These are phyloP conservation scores for Teunomyces pallodes DNA, from an alignment of 805 yeast species.

Conservation along the genomic window DNA sequence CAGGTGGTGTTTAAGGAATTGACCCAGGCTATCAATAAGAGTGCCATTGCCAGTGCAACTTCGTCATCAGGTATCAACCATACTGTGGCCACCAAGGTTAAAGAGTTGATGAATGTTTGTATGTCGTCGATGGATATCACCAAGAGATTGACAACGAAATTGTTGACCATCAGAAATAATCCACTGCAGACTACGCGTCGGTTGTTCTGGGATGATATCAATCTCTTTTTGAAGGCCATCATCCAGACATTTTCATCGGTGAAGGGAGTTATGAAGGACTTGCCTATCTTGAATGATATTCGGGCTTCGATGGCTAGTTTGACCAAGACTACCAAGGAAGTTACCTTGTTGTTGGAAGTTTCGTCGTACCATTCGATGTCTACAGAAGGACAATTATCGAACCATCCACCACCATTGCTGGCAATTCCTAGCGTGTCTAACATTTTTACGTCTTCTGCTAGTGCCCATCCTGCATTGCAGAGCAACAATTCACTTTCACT, in stretches of 20 bases:
- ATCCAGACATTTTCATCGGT: constrained; percentile 82
- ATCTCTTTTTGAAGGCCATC: constrained; percentile 75
- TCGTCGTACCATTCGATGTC: constrained; percentile 33
- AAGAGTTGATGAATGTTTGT: constrained; percentile 76
- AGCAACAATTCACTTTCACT: constrained; percentile 11
- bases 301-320: constrained; percentile 76
- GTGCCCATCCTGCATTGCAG: constrained; percentile 23
- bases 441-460: constrained; percentile 30
- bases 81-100: constrained; percentile 60
- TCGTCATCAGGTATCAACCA: constrained; percentile 24
- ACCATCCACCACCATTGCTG: constrained; percentile 22
- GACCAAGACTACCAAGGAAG: constrained; percentile 88
- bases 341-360: constrained; percentile 76
- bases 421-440: constrained; percentile 33
- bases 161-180: constrained; percentile 49
- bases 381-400: constrained; percentile 13
- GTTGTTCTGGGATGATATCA: constrained; percentile 82
- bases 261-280: constrained; percentile 75
- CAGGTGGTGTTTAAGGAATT: constrained; percentile 75
- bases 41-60: constrained; percentile 51
- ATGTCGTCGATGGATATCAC: constrained; percentile 81
- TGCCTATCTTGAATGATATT: constrained; percentile 76
- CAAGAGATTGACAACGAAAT: constrained; percentile 54
- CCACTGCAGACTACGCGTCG: constrained; percentile 52
- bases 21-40: constrained; percentile 62